Conservation (phyloP, 345 rosid genomes). For the Eucalyptus tenuipes region DNA sequence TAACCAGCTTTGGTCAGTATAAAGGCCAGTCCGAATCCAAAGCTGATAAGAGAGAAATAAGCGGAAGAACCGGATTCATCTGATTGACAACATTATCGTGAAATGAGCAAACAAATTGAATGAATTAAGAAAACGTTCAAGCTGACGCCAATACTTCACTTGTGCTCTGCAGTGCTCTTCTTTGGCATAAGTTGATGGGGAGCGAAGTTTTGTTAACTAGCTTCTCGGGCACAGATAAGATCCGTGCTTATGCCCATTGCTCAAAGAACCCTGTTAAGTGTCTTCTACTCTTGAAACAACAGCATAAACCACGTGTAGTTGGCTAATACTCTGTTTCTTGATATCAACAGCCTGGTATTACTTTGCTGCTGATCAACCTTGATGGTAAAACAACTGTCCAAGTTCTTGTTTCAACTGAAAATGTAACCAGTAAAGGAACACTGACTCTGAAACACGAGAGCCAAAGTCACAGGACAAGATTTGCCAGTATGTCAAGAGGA, state of each 20-base stretch:
- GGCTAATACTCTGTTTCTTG: neutral
- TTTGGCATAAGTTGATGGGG: slow-evolving; percentile 44
- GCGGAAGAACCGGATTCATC: neutral
- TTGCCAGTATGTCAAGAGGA: slow-evolving; percentile 10
- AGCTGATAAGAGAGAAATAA: neutral
- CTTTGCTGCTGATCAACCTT: slow-evolving; percentile 40
- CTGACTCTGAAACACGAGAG: neutral
- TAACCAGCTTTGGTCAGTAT: neutral
- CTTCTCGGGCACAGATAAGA: slow-evolving; percentile 11
- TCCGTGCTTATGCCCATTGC: slow-evolving; percentile 29
- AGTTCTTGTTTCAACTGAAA: slow-evolving; percentile 12
- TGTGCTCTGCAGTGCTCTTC: slow-evolving; percentile 23
- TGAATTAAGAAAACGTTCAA: neutral
- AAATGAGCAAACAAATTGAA: neutral
- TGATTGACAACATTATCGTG: neutral
- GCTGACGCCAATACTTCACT: neutral
- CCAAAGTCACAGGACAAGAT: slow-evolving; percentile 1
- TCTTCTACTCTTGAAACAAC: neutral
- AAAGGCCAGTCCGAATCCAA: neutral
- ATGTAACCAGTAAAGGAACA: neutral
- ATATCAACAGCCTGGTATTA: slow-evolving; percentile 23
- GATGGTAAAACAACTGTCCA: slow-evolving; percentile 11
- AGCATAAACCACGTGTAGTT: neutral
- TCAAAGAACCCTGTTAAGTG: slow-evolving; percentile 10
- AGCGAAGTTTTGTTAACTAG: slow-evolving; percentile 7